Base-by-base conservation (phyloP, 192 early-diverging fungal genomes). In the Geosiphon pyriformis region DNA sequence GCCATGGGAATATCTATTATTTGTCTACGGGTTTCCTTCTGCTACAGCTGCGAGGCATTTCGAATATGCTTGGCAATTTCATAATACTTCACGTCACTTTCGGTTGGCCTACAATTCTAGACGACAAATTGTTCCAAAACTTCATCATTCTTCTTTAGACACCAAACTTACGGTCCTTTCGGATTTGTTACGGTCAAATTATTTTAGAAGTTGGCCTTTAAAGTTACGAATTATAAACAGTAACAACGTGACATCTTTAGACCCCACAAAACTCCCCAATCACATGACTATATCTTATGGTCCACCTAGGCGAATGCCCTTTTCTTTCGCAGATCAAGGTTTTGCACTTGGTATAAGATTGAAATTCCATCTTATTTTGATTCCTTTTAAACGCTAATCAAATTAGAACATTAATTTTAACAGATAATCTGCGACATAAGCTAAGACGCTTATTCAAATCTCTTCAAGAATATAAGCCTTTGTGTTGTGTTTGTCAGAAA, bases 171-270 rank as follows among this genome's bases (percentile, higher is more conserved):
- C 1, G 0, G 42, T 35, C 1, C 10, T 57, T 17, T 30, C 29
- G 18, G 33, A 61, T 42, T 42, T 61, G 37, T 25, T 61, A n/a
- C 18, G 18, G 25, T 30, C 20, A 3, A 22, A 42, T 18, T 35
- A 31, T 25, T 61, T 25, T 25, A 25, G 22, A 26, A n/a, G 59
- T 22, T 61, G 59, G 59, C 59, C 59, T 23, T 61, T 61, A 27
- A 20, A 35, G n/a, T 47, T 61, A 27, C 37, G 42, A 42, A 46
- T 61, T 22, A 18, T 61, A 4, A 22, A n/a, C 8, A 30, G n/a
- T 6, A n/a, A 32, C 11, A 35, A 20, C 23, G 15, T 4, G 1
- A 46, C 17, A 2, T 3, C 18, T 7, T n/a, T 61, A n/a, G 42
- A 46, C 30, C 10, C 17, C 11, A 47, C 37, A 46, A 47, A 46